Conservation (phyloP, 2,329 filamentous ascomycete genomes). For the Trichoderma koningiopsis region DNA sequence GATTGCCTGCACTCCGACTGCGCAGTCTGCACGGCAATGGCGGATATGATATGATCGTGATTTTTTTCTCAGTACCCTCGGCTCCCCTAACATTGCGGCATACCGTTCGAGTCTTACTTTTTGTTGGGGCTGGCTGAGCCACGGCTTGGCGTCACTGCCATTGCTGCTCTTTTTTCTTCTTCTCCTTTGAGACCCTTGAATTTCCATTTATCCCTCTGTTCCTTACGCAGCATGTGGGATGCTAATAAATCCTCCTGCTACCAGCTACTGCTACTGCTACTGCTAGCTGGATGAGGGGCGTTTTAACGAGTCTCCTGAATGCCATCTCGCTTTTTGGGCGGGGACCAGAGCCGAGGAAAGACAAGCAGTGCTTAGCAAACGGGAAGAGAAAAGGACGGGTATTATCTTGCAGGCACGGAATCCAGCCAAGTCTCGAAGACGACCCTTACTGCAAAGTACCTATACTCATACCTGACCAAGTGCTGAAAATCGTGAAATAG, state of each 20-base stretch:
- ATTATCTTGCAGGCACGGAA: neutral
- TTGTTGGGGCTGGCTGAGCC: conserved; percentile 4
- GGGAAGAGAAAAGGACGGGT: neutral
- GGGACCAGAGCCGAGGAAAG: neutral
- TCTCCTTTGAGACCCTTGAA: neutral
- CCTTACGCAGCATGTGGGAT: conserved; percentile 4
- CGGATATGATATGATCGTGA: conserved; percentile 5
- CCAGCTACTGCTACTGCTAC: neutral
- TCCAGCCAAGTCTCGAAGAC: neutral
- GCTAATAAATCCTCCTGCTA: neutral
- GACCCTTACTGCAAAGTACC: neutral
- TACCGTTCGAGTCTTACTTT: neutral
- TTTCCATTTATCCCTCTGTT: neutral
- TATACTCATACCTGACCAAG: neutral
- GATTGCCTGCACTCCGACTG: neutral
- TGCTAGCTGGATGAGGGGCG: neutral
- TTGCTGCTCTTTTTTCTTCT: neutral
- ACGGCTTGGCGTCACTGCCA: neutral
- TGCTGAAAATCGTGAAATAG: neutral
- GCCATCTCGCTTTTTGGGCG: neutral
- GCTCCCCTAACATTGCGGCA: neutral
- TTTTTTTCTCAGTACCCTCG: neutral
- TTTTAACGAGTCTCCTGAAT: neutral
- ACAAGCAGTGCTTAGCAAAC: neutral
- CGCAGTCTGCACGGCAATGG: neutral